A percentile compares a stretch with the other conserved stretches of the same genome.
These are phyloP conservation scores for Aspergillus sclerotioniger DNA, from an alignment of 495 filamentous ascomycete genomes.

Conservation along the genomic window DNA sequence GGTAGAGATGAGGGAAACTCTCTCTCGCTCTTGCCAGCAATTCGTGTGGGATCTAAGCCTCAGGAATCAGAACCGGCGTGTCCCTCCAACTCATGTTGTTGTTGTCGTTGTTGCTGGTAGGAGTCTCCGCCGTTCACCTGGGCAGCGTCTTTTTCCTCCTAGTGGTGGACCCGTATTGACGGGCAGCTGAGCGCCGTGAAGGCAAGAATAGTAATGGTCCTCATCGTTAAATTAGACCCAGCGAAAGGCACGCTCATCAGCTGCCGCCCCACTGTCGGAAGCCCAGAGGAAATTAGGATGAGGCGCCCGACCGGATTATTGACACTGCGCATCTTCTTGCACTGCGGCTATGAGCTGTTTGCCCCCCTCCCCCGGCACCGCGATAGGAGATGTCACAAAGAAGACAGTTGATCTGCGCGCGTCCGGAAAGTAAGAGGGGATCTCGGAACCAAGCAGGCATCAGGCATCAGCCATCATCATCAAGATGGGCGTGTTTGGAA, in stretches of 20 bases:
- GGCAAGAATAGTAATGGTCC: background rate
- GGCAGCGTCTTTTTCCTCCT: slow-evolving; percentile 1
- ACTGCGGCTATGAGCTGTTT: background rate
- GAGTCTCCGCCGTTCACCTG: slow-evolving; percentile 8
- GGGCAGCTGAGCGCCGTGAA: background rate
- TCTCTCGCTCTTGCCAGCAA: background rate
- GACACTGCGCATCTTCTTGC: background rate
- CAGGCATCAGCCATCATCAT: background rate
- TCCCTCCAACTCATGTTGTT: background rate
- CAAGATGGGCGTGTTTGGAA: slow-evolving; percentile 16
- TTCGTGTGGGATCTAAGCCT: background rate
- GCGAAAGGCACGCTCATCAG: background rate
- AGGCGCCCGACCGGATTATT: background rate
- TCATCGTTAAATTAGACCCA: background rate
- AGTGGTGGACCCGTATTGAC: slow-evolving; percentile 1
- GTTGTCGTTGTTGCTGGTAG: background rate
- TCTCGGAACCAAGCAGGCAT: background rate
- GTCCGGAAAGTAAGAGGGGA: background rate
- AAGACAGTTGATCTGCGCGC: too few relatives aligned
- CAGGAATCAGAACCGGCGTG: background rate
- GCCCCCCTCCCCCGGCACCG: background rate
- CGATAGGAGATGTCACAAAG: too few relatives aligned
- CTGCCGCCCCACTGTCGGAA: background rate
- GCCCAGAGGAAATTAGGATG: slow-evolving; percentile 1
- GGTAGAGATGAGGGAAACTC: background rate